These are phyloP conservation scores for Wickerhamomyces chaumierensis DNA, from an alignment of 805 yeast species.

Conservation along the genomic window DNA sequence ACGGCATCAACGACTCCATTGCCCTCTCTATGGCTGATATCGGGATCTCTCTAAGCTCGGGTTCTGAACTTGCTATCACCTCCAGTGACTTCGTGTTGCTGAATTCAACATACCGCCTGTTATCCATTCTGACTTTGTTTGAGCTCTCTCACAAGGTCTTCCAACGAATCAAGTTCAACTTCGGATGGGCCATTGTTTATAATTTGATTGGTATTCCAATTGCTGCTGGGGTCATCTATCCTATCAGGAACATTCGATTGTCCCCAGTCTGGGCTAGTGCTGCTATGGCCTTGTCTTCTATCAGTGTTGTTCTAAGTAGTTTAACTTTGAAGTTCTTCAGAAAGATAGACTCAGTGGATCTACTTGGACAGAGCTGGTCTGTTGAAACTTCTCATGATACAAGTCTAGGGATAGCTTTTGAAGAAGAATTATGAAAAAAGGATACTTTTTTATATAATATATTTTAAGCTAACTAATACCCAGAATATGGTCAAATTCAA, in stretches of 20 bases:
- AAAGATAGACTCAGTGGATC: slow-evolving; percentile 20
- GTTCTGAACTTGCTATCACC: slow-evolving; percentile 65
- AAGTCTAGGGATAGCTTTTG: neutral
- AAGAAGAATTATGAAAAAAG: slow-evolving; percentile 3
- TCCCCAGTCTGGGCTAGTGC: slow-evolving; percentile 60
- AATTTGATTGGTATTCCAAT: slow-evolving; percentile 48
- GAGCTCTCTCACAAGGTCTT: slow-evolving; percentile 39
- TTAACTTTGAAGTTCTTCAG: slow-evolving; percentile 36
- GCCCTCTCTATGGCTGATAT: slow-evolving; percentile 67
- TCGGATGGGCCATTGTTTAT: slow-evolving; percentile 49
- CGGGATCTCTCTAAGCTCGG: slow-evolving; percentile 67
- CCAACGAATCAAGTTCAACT: slow-evolving; percentile 42
- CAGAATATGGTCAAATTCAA: no score
- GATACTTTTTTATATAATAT: no score
- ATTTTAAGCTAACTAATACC: no score
- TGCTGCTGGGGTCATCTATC: slow-evolving; percentile 59
- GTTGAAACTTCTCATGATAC: no score
- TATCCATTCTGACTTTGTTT: slow-evolving; percentile 42
- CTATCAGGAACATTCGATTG: slow-evolving; percentile 38
- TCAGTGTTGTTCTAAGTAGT: slow-evolving; percentile 48
- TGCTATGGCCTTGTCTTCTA: slow-evolving; percentile 51
- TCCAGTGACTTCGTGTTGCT: slow-evolving; percentile 66
- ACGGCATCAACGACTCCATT: slow-evolving; percentile 78
- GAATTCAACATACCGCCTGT: slow-evolving; percentile 37
- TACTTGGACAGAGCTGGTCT: no score